Base-by-base conservation (phyloP, 2,329 filamentous ascomycete genomes). In the Aspergillus sp. region DNA sequence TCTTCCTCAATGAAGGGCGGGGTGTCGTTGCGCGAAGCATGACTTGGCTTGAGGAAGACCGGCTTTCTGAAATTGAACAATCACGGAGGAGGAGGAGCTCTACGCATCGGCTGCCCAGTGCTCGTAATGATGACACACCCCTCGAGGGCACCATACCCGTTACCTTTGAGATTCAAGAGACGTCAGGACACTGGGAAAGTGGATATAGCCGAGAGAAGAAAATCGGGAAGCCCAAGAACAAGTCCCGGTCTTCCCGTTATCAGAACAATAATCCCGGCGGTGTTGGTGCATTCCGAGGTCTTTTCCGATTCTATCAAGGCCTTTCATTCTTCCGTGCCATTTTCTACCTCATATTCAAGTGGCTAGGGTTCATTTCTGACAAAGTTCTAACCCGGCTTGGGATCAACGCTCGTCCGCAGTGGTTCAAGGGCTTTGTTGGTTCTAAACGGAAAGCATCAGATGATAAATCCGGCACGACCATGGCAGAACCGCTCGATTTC, bases 31-130 rank as follows among this genome's bases (percentile, higher is more conserved):
- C 96, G 2, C 88, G 88, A 66, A 82, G 85, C 41, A 89, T 89
- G 78, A 97, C 95, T 0, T 99, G 95, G 94, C 81, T 98, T 3
- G 95, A 99, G 73, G 91, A 94, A 69, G 91, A 96, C 67, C 86
- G 93, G 6, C 82, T 94, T 9, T 84, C 88, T 49, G 92, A 98
- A 71, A 82, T 96, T 3, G 88, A 95, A 52, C 73, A 74, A 25
- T 77, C 79, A 4, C 76, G 80, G 48, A 70, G 76, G 48, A 73
- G 56, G 47, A 66, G 25, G 47, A 66, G 61, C 30, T 64, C 69
- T 11, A 60, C 62, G 2, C 55, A 64, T 31, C 65, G 64, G 11
- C 64, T 65, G 15, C 63, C 66, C 55, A 59, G 59, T 13, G 59
- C 62, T 30, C 61, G 65, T 41, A 51, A 66, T 1, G 56, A 61